A percentile compares a stretch with the other conserved stretches of the same genome.
Conservation (phyloP, 805 yeast genomes). For the Metschnikowia baotianmanensis region DNA sequence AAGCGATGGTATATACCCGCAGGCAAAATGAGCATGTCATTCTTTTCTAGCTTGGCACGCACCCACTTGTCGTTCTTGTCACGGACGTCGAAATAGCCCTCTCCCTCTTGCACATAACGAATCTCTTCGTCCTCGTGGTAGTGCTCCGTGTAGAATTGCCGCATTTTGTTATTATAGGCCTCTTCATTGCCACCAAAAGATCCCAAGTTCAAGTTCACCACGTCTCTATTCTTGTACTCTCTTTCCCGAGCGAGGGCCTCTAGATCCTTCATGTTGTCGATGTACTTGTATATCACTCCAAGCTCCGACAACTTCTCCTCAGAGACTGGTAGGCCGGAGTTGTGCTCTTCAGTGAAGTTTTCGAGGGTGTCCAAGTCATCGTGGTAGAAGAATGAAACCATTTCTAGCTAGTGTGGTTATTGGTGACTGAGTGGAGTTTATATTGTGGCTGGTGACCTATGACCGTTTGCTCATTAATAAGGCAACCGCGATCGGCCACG, state of each 20-base stretch:
- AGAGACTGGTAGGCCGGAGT: constrained; percentile 61
- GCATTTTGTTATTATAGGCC: constrained; percentile 62
- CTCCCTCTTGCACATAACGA: constrained; percentile 84
- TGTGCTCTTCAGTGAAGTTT: constrained; percentile 64
- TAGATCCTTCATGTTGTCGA: constrained; percentile 52
- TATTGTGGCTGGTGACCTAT: too few relatives aligned
- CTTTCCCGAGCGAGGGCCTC: constrained; percentile 67
- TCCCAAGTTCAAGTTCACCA: constrained; percentile 55
- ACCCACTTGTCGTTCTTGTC: constrained; percentile 67
- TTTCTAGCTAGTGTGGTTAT: constrained; percentile 12
- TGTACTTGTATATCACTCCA: constrained; percentile 67
- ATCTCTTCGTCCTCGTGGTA: constrained; percentile 97
- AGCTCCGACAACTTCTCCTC: constrained; percentile 48
- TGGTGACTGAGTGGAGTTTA: too few relatives aligned
- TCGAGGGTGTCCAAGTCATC: constrained; percentile 56
- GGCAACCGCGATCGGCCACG: constrained; percentile 5
- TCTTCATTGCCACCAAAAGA: constrained; percentile 57
- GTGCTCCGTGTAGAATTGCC: constrained; percentile 77
- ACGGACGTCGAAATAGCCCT: constrained; percentile 88
- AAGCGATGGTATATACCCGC: constrained; percentile 95
- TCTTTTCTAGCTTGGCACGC: constrained; percentile 58
- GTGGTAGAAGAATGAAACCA: constrained; percentile 56
- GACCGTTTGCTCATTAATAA: too few relatives aligned
- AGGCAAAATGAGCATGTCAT: constrained; percentile 76
- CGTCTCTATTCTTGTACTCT: constrained; percentile 77